Conservation (phyloP, 257 asterid genomes). For the Fraxinus anomala region DNA sequence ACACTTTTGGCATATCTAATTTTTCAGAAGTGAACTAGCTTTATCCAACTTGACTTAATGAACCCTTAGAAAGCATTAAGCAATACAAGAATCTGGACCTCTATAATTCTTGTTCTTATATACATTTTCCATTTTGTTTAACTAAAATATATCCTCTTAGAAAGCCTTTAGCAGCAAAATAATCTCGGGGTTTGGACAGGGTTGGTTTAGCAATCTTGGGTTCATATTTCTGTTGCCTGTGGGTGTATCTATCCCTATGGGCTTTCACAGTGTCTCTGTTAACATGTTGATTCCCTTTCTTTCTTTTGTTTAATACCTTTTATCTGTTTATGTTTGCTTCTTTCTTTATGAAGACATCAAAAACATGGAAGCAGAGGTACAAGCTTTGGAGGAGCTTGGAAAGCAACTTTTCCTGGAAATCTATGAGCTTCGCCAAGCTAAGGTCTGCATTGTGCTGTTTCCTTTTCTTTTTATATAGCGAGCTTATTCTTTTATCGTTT, state of each 20-base stretch:
- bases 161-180: neutral
- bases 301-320: constrained; percentile 15
- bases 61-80: too few species aligned
- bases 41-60: too few species aligned
- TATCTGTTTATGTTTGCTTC: constrained; percentile 19
- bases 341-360: constrained; percentile 62
- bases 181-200: neutral
- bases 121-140: neutral
- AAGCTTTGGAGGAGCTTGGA: constrained; percentile 91
- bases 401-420: constrained; percentile 90
- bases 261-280: constrained; percentile 4
- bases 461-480: constrained; percentile 21
- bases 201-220: neutral
- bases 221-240: neutral
- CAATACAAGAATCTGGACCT: too few species aligned
- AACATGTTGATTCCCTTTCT: constrained; percentile 1
- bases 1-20: neutral
- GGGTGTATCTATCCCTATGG: neutral
- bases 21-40: too few species aligned
- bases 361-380: constrained; percentile 90
- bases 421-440: constrained; percentile 99
- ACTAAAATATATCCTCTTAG: neutral
- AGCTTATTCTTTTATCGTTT: constrained; percentile 20
- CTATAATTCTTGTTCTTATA: too few species aligned
- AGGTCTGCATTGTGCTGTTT: constrained; percentile 50